A percentile compares a stretch with the other conserved stretches of the same genome.
Conservation (phyloP, 208 protist genomes). For the Crithidia sp. region DNA sequence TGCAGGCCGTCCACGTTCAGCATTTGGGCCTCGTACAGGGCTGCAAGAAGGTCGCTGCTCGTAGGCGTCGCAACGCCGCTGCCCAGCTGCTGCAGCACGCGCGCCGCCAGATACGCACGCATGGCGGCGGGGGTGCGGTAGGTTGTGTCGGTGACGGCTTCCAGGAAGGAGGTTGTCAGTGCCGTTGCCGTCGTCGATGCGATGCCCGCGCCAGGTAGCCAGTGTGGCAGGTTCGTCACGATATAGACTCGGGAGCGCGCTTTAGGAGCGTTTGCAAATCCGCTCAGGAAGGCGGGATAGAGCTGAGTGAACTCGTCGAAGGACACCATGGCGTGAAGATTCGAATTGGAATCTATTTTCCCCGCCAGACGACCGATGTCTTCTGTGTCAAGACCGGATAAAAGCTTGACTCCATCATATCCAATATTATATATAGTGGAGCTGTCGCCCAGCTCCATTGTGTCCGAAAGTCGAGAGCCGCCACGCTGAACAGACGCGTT, state of each 20-base stretch:
- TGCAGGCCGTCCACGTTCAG: slow-evolving; percentile 17
- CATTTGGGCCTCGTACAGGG: slow-evolving; percentile 5
- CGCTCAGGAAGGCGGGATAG: not conserved
- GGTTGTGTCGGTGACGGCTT: not conserved
- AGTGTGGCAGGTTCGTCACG: slow-evolving; percentile 26
- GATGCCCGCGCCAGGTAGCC: not conserved
- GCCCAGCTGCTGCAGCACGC: slow-evolving; percentile 21
- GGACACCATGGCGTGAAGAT: not conserved
- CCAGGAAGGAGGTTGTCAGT: not conserved
- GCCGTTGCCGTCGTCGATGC: not conserved
- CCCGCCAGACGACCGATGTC: too few species aligned
- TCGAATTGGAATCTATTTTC: not conserved
- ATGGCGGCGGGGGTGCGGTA: slow-evolving; percentile 14
- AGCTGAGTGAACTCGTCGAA: slow-evolving; percentile 24
- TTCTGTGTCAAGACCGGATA: too few species aligned
- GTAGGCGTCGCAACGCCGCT: not conserved
- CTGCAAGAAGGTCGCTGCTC: not conserved
- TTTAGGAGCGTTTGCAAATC: not conserved
- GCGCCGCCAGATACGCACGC: slow-evolving; percentile 23
- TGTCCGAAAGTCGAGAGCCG: not conserved
- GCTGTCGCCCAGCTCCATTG: too few species aligned
- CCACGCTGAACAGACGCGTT: not conserved
- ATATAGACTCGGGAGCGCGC: not conserved
- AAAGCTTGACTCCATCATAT: too few species aligned
- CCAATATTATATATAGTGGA: too few species aligned